Base-by-base conservation (phyloP, 1,284 basidiomycete genomes). In the Heterobasidion irregulare region DNA sequence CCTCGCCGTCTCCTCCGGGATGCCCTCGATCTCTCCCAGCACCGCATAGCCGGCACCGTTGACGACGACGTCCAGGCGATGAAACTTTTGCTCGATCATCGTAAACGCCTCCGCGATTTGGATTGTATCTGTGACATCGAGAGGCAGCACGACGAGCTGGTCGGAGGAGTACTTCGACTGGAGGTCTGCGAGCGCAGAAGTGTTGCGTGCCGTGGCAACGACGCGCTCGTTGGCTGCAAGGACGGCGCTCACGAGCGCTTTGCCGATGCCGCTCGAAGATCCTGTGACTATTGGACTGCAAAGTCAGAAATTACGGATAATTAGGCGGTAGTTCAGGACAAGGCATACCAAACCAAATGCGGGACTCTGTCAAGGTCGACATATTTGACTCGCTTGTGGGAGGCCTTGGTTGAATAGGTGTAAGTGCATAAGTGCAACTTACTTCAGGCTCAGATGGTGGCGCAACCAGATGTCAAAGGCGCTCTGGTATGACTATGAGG, bases 1-100 rank as follows among this genome's bases (percentile, higher is more conserved):
- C 0, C 62, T 56, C 0, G 64, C 62, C 36, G 38, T 55, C 7
- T 62, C 63, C 36, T 62, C 62, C 15, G 64, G 59, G 16, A 59
- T 61, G 49, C 54, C 57, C 55, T 65, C 64, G 43, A 58, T 47
- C 54, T 63, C 49, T 7, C 49, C 32, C 12, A 8, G 7, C 34
- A 50, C 5, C 15, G 26, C 49, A 19, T 50, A 50, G 8, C 49
- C 32, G 13, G 32, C 49, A 38, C 15, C 10, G 6, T 50, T 50
- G 7, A 50, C 49, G 19, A 50, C 49, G 34, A 50, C 49, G 36
- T 50, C 49, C 13, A 50, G 35, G 26, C 49, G 8, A 18, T 38
- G 34, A 15, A 50, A 50, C 15, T 2, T 16, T 9, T 34, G 6
- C 34, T 50, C 35, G 2, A 33, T 50, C 6, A 15, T 6, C 32